Conservation (phyloP, 1,284 basidiomycete species). For the Ceratobasidium sp. region DNA sequence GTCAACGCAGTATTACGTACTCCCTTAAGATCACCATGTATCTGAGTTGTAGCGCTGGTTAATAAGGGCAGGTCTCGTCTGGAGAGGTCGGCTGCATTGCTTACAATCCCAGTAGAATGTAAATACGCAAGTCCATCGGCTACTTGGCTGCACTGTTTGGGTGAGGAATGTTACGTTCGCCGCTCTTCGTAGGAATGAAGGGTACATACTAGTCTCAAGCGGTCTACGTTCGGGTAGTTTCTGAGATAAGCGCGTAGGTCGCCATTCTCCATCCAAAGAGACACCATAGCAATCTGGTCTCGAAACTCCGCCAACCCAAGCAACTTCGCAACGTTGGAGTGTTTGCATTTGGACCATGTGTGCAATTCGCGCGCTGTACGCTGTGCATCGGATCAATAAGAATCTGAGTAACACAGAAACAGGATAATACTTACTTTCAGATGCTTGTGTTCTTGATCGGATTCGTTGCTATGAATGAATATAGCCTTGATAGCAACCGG, state of each 20-base stretch:
- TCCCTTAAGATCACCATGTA: conserved; percentile 8
- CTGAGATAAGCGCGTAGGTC: too few relatives aligned
- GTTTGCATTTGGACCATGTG: not conserved
- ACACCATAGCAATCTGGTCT: too few relatives aligned
- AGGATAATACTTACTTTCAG: not conserved
- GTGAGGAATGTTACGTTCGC: not conserved
- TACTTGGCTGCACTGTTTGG: not conserved
- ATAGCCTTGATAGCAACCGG: not conserved
- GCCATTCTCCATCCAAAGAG: too few relatives aligned
- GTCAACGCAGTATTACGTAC: not conserved
- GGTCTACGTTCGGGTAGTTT: too few relatives aligned
- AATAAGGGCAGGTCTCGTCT: too few relatives aligned
- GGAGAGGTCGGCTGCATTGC: not conserved
- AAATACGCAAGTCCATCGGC: not conserved
- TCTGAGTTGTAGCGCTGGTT: not conserved
- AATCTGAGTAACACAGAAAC: not conserved
- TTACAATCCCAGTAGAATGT: conserved; percentile 4
- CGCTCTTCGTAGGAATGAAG: too few relatives aligned
- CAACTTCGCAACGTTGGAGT: not conserved
- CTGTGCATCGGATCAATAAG: not conserved
- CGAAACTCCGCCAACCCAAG: not conserved
- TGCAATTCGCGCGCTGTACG: not conserved
- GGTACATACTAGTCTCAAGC: too few relatives aligned
- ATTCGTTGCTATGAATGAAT: not conserved
- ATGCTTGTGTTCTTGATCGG: not conserved